Evolutionary conservation across 768 basidiomycete genomes (phyloP), one percentile per base, ranked within the genome.

Genomic region (Mycena rosella): DNA sequence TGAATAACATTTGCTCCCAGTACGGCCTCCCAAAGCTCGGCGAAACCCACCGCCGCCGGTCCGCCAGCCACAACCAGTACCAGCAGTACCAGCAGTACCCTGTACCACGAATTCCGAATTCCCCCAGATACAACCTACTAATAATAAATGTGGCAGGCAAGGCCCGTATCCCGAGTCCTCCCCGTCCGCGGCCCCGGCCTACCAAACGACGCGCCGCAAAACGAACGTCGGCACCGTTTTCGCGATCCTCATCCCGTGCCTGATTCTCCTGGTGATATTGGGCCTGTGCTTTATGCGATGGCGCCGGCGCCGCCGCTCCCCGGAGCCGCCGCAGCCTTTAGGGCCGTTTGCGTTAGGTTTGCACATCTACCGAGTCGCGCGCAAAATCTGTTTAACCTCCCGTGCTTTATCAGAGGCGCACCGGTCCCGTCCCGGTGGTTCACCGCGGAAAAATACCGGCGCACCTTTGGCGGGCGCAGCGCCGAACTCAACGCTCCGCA

Each of bases 331-430:
- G n/a, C 8, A 36, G 7, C 14, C 8, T n/a, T n/a, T 6, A 22
- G 22, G 22, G 45, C 15, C 26, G 22, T 54, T 29, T 18, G 61
- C 29, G 34, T 18, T 63, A 18, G 61, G 61, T 55, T 24, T 15
- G 61, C 14, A 27, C 22, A 11, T 29, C 51, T 9, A 1, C 3
- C 32, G 38, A 40, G 10, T 51, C 27, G 38, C 34, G 17, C 26
- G 5, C 20, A 10, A 8, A 29, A 2, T 29, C 11, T 5, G 30
- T 34, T 22, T 45, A n/a, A n/a, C 42, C 3, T 8, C 9, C 18
- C 17, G 34, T 27, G 32, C 40, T 29, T 15, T 20, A 22, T 20
- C 36, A 64, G 63, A 64, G 38, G 63, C 47, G n/a, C 63, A 57
- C 29, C 22, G 47, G 15, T 42, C 30, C 3, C 60, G 29, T 18